Evolutionary conservation across 805 yeast genomes (phyloP), one percentile per base, ranked within the genome.

Genomic region (Ogataea kodamae): DNA sequence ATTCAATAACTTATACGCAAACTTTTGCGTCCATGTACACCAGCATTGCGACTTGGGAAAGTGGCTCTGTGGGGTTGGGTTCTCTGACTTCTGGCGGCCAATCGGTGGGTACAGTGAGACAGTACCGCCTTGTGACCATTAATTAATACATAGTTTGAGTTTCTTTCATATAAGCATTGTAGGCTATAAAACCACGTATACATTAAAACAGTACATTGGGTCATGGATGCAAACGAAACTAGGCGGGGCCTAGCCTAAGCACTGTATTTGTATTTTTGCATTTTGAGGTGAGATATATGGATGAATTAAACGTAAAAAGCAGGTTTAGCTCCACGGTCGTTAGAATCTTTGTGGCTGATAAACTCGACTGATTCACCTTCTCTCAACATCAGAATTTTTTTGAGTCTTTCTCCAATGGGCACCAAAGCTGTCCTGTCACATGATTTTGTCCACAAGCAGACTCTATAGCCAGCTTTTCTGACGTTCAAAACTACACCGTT

Each of bases 391-490:
- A 90, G 72, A 30, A 85, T 86, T 63, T 76, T 79, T 74, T 87
- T 90, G 65, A 90, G 84, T 59, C 81, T 80, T 58, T 78, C 80
- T 54, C 97, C 97, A 49, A 87, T 81, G 48, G 82, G 75, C 49
- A 67, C 72, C 57, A 84, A 72, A 46, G 82, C 65, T 33, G 59
- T 54, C 45, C 70, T 80, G 50, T 78, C 76, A 52, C 82, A 76
- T 42, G 89, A 74, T 61, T 79, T 81, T 46, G 97, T 90, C 98
- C 98, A 90, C 60, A 90, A 69, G 56, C 94, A 90, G 60, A 90
- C 74, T 64, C 87, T 83, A 70, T 74, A 77, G 48, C 78, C 86
- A 49, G 75, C 78, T 59, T 77, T 81, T 72, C 96, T 84, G 54
- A 84, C 78, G 61, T 85, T 86, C 58, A 87, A 78, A 46, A 92